Percentiles rank a stretch among this genome's conserved stretches.
Conservation (phyloP, 2,329 filamentous ascomycete species). For the Trichoderma afroharzianum region DNA sequence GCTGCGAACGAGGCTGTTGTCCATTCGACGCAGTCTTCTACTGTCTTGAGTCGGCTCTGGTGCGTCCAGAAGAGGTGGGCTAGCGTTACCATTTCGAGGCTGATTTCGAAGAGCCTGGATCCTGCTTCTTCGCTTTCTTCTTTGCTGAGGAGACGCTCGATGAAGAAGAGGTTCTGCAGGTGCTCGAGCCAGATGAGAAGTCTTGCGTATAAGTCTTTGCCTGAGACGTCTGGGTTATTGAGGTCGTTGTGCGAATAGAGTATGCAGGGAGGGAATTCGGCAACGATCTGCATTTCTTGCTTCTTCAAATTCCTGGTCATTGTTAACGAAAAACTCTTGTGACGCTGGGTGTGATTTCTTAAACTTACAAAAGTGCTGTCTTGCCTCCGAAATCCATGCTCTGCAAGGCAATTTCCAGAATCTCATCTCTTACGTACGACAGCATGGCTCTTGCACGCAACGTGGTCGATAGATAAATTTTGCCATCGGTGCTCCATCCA, state of each 20-base stretch:
- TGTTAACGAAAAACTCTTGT: neutral
- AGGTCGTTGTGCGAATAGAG: constrained; percentile 36
- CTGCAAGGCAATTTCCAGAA: constrained; percentile 15
- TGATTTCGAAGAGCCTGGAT: constrained; percentile 39
- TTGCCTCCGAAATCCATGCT: constrained; percentile 6
- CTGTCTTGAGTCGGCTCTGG: constrained; percentile 38
- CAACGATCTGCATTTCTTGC: constrained; percentile 8
- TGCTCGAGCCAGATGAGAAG: constrained; percentile 47
- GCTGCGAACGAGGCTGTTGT: constrained; percentile 47
- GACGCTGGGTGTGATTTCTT: neutral
- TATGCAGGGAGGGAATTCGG: constrained; percentile 11
- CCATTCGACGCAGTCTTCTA: constrained; percentile 44
- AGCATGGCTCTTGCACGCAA: constrained; percentile 14
- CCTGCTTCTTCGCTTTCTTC: constrained; percentile 30
- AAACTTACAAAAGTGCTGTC: constrained; percentile 6
- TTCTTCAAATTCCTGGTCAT: neutral
- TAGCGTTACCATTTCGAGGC: constrained; percentile 43
- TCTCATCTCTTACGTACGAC: constrained; percentile 17
- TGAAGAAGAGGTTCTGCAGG: constrained; percentile 54
- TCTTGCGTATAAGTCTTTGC: constrained; percentile 38
- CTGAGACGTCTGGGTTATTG: constrained; percentile 41
- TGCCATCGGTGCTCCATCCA: constrained; percentile 18
- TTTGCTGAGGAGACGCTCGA: constrained; percentile 53
- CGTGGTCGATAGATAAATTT: constrained; percentile 7
- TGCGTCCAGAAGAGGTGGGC: constrained; percentile 46